phyloP scores from a whole-genome alignment of 305 asterid genomes.

The Stenogyne calaminthoides region DNA sequence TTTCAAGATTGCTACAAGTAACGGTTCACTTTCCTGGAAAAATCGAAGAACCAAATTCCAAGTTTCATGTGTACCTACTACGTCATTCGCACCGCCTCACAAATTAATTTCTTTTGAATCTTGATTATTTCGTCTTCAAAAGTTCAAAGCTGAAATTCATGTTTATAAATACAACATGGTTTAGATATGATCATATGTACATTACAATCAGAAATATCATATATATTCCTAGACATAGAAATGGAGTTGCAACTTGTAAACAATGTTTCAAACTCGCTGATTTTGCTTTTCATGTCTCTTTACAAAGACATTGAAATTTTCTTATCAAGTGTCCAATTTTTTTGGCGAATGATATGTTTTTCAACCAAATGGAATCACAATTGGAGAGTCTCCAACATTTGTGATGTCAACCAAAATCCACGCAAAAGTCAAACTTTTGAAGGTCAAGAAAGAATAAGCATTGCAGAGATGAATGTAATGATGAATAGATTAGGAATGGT shows the following conservation, averaged over 20 bases:
- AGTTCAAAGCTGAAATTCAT: background rate
- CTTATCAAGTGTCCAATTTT: conserved; percentile 5
- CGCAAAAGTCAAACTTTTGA: background rate
- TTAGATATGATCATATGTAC: background rate
- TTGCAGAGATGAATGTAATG: conserved; percentile 11
- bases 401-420: background rate
- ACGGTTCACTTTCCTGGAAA: conserved; percentile 28
- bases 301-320: conserved; percentile 23
- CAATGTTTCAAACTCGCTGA: conserved; percentile 11
- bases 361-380: conserved; percentile 15
- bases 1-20: background rate
- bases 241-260: conserved; percentile 28
- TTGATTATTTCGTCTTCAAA: background rate
- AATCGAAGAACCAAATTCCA: background rate
- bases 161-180: background rate
- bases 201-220: background rate
- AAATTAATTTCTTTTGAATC: no score
- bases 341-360: conserved; percentile 6
- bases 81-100: background rate
- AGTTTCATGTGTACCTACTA: background rate
- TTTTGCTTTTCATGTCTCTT: conserved; percentile 26
- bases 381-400: background rate
- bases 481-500: conserved; percentile 25
- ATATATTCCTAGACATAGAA: no score
- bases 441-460: background rate